A percentile compares a stretch with the other conserved stretches of the same genome.
phyloP scores from a whole-genome alignment of 441 rosid species.

The Cnidoscolus chayamansa region DNA sequence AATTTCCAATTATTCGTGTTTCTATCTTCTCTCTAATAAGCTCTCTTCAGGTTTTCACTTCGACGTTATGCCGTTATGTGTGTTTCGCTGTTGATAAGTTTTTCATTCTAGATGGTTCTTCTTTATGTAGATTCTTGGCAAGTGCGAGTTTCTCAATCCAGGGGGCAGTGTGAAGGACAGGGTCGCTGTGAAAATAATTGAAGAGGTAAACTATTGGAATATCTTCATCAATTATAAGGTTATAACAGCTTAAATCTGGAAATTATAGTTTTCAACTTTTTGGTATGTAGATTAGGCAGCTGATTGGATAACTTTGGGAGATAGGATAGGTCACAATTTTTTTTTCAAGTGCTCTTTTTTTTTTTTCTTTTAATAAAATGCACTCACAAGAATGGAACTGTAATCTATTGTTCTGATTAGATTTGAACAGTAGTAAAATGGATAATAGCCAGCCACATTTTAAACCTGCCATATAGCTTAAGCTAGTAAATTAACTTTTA shows the following conservation, averaged over 20 bases:
- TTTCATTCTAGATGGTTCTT: slow-evolving; percentile 3
- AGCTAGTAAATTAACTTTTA: background rate
- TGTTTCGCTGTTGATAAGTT: slow-evolving; percentile 1
- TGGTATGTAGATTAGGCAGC: background rate
- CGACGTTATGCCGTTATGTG: background rate
- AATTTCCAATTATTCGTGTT: background rate
- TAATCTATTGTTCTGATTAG: background rate
- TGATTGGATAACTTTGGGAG: background rate
- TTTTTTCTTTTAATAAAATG: background rate
- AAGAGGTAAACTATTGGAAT: slow-evolving; percentile 55
- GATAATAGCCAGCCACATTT: background rate
- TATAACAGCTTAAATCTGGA: background rate
- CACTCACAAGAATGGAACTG: background rate
- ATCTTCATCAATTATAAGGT: background rate
- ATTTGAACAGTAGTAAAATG: background rate
- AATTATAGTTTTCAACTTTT: background rate
- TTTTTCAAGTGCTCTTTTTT: background rate
- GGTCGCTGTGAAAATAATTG: slow-evolving; percentile 79
- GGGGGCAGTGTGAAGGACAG: slow-evolving; percentile 97
- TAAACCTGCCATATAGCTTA: background rate
- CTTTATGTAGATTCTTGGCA: slow-evolving; percentile 75
- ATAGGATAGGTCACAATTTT: too few relatives aligned
- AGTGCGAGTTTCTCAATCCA: slow-evolving; percentile 93
- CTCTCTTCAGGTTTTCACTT: background rate
- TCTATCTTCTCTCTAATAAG: background rate